These are phyloP conservation scores for Sarocladium strictum DNA, from an alignment of 2,329 filamentous ascomycete genomes.

Conservation along the genomic window DNA sequence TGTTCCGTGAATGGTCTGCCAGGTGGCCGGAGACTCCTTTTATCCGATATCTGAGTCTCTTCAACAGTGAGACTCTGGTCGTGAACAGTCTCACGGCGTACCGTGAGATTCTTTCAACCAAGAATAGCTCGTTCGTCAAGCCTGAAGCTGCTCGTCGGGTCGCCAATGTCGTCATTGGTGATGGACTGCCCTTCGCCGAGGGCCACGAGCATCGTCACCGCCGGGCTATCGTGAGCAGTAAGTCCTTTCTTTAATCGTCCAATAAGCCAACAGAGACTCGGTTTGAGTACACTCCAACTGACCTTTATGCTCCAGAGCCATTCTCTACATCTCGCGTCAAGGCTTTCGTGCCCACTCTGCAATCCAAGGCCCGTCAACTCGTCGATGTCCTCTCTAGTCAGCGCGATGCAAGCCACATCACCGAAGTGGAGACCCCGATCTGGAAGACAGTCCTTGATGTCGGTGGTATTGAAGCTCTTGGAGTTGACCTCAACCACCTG, in stretches of 20 bases:
- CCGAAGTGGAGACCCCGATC: conserved; percentile 20
- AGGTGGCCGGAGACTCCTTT: conserved; percentile 14
- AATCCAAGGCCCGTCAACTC: conserved; percentile 27
- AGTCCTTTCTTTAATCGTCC: conserved; percentile 4
- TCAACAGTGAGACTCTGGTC: conserved; percentile 15
- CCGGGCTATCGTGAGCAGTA: conserved; percentile 26
- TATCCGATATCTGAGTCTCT: conserved; percentile 15
- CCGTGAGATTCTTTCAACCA: conserved; percentile 20
- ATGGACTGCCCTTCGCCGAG: conserved; percentile 29
- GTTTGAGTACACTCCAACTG: not conserved
- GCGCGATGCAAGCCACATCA: conserved; percentile 1
- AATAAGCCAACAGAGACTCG: too few relatives aligned
- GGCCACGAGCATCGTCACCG: conserved; percentile 28
- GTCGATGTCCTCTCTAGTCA: conserved; percentile 12
- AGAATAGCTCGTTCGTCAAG: conserved; percentile 21
- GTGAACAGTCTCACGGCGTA: conserved; percentile 15
- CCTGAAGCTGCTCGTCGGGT: conserved; percentile 19
- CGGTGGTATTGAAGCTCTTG: conserved; percentile 26
- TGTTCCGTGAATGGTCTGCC: conserved; percentile 19
- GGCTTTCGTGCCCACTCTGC: conserved; percentile 23
- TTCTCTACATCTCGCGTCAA: conserved; percentile 26
- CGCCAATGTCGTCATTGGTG: conserved; percentile 20
- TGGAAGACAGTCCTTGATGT: conserved; percentile 29
- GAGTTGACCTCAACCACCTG: conserved; percentile 28
- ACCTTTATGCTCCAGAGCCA: conserved; percentile 15